A percentile compares a stretch with the other conserved stretches of the same genome.
Evolutionary conservation across 129 eudicot species (phyloP).

Genomic region (Centaurea solstitialis): DNA sequence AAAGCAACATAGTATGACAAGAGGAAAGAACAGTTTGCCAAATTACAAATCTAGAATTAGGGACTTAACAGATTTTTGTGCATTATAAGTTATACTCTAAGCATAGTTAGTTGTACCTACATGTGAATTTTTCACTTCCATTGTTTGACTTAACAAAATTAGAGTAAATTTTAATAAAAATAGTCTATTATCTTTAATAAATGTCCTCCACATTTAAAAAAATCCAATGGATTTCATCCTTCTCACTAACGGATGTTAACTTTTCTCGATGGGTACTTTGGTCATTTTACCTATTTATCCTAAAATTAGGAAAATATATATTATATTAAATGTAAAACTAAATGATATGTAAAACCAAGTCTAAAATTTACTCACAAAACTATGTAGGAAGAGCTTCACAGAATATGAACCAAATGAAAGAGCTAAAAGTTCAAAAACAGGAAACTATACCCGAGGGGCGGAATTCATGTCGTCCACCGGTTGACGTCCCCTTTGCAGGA

Average conservation of each 20-base stretch:
- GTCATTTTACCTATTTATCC: neutral
- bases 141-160: neutral
- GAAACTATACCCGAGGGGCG: neutral
- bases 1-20: constrained; percentile 14
- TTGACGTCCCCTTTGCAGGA: neutral
- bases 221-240: neutral
- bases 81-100: neutral
- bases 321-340: no score
- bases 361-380: neutral
- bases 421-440: no score
- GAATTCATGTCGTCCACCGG: neutral
- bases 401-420: no score
- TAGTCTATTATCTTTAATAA: no score
- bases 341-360: neutral
- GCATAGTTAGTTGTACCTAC: constrained; percentile 3
- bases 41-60: neutral
- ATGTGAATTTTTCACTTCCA: neutral
- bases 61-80: constrained; percentile 3
- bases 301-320: no score
- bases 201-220: neutral
- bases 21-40: constrained; percentile 6
- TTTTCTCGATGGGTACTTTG: neutral
- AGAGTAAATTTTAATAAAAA: neutral
- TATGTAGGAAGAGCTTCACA: neutral
- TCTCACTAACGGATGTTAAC: neutral